A percentile compares a stretch with the other conserved stretches of the same genome.
phyloP scores from a whole-genome alignment of 345 rosid genomes.

The Arabidopsis suecica region DNA sequence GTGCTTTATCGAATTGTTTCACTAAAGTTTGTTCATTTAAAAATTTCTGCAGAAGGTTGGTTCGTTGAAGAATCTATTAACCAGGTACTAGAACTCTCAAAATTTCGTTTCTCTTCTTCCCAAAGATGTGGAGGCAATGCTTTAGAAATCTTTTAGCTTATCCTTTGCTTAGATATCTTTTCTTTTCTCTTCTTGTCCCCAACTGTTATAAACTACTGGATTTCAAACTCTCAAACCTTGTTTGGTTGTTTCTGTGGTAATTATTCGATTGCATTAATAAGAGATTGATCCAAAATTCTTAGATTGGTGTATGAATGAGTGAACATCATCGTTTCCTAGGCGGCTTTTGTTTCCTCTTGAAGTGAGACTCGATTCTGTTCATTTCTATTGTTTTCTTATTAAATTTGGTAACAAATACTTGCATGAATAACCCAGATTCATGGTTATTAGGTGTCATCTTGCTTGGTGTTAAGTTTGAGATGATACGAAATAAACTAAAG shows the following conservation, averaged over 20 bases:
- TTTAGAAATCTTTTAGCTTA: not conserved
- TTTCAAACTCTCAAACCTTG: not conserved
- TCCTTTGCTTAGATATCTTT: no score
- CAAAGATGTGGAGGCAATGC: not conserved
- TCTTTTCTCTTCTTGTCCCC: not conserved
- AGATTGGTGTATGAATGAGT: conserved; percentile 23
- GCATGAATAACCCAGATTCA: no score
- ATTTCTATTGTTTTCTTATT: conserved; percentile 4
- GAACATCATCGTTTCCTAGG: not conserved
- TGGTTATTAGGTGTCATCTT: no score
- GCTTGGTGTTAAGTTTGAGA: conserved; percentile 12
- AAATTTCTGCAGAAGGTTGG: conserved; percentile 75
- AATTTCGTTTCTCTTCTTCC: not conserved
- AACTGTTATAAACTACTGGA: not conserved
- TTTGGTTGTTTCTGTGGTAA: not conserved
- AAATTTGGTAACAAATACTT: not conserved
- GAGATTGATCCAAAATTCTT: not conserved
- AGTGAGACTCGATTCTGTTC: not conserved
- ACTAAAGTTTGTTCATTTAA: not conserved
- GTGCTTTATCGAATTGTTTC: not conserved
- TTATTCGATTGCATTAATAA: not conserved
- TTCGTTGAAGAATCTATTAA: conserved; percentile 70
- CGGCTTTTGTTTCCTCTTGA: conserved; percentile 1
- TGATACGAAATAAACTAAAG: not conserved
- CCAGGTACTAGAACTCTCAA: conserved; percentile 57